Evolutionary conservation across 805 yeast genomes (phyloP).

Genomic region (Wickerhamomyces xylosicus): DNA sequence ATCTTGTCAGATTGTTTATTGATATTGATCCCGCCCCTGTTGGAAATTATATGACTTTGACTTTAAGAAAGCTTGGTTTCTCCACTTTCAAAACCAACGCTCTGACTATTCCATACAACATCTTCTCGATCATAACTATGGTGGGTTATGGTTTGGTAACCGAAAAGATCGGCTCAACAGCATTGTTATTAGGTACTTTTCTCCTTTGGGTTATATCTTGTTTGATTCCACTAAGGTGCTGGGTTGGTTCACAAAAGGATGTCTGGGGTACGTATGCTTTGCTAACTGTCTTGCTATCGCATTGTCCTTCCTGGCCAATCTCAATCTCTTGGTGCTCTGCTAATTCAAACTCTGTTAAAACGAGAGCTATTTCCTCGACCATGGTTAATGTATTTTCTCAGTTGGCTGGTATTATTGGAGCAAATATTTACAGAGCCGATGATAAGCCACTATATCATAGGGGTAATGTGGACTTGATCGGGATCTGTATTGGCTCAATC

Average conservation of each 20-base stretch:
- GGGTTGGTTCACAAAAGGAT: constrained; percentile 29
- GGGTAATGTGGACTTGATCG: constrained; percentile 40
- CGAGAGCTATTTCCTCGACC: constrained; percentile 57
- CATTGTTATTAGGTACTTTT: constrained; percentile 20
- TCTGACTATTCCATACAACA: constrained; percentile 39
- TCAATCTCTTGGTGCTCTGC: constrained; percentile 51
- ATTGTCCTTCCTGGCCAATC: constrained; percentile 43
- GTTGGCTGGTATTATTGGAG: constrained; percentile 40
- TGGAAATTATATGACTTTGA: constrained; percentile 36
- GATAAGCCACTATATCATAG: constrained; percentile 52
- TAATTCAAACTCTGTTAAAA: constrained; percentile 52
- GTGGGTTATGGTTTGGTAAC: constrained; percentile 26
- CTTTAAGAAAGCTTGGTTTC: constrained; percentile 40
- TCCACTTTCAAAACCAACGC: constrained; percentile 40
- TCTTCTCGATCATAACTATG: constrained; percentile 27
- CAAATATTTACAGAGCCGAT: constrained; percentile 44
- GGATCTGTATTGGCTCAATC: constrained; percentile 24
- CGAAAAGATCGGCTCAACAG: constrained; percentile 24
- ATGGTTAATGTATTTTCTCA: constrained; percentile 57
- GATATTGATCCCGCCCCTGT: constrained; percentile 28
- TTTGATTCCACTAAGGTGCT: constrained; percentile 24
- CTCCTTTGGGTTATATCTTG: constrained; percentile 28
- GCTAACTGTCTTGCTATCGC: constrained; percentile 26
- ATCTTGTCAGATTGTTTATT: constrained; percentile 33
- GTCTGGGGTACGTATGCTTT: constrained; percentile 33